phyloP scores from a whole-genome alignment of 208 protist genomes.

The Endotrypanum monterogeii region DNA sequence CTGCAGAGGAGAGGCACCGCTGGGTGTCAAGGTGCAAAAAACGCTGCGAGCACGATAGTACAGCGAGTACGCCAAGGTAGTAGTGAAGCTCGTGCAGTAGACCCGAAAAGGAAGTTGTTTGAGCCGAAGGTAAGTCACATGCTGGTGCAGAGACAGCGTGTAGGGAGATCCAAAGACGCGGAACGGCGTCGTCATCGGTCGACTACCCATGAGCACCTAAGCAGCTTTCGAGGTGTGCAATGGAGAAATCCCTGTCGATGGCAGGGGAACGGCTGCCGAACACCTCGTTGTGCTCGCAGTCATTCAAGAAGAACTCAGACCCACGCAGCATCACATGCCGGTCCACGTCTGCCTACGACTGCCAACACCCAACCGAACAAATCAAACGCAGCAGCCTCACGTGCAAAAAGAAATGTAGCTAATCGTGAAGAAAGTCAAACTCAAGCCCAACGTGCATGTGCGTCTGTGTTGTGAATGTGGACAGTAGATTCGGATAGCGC shows the following conservation, averaged over 20 bases:
- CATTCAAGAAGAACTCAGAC: background rate
- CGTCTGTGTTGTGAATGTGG: background rate
- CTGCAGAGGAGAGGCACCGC: conserved; percentile 50
- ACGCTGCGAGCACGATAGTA: conserved; percentile 60
- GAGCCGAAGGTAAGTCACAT: conserved; percentile 82
- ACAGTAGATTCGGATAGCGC: background rate
- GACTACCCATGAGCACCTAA: conserved; percentile 6
- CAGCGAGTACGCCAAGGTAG: conserved; percentile 68
- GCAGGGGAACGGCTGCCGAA: background rate
- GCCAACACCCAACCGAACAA: no score
- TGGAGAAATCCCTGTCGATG: background rate
- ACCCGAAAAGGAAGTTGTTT: conserved; percentile 81
- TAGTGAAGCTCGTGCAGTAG: conserved; percentile 81
- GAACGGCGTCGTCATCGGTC: conserved; percentile 30
- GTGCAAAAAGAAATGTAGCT: background rate
- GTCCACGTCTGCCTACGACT: background rate
- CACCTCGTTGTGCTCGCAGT: background rate
- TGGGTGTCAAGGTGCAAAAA: conserved; percentile 70
- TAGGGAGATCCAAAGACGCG: conserved; percentile 86
- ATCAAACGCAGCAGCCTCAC: background rate
- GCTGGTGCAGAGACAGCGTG: conserved; percentile 70
- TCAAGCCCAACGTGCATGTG: background rate
- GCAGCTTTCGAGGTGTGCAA: background rate
- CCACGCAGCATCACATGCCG: background rate
- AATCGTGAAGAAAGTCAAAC: background rate